Evolutionary conservation across 1,139 yeast species (phyloP).

Genomic region (Dujonia santamariae): DNA sequence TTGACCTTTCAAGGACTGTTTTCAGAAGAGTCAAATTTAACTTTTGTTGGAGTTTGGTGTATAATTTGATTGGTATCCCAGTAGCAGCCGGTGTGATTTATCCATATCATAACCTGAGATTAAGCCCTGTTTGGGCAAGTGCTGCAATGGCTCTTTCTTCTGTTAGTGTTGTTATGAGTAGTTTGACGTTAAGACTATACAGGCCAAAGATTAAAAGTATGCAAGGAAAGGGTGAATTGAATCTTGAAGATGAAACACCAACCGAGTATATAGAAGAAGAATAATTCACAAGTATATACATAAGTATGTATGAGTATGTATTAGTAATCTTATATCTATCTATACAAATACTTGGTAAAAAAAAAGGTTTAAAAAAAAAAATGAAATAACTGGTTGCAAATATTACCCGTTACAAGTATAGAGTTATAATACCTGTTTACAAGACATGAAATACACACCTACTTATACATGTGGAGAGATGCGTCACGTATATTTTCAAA

Average conservation of each 20-base stretch:
- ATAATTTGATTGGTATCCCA: slow-evolving; percentile 55
- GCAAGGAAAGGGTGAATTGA: slow-evolving; percentile 16
- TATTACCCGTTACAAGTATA: no score
- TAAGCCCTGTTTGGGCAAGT: slow-evolving; percentile 65
- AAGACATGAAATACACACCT: no score
- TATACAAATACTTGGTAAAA: no score
- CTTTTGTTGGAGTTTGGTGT: slow-evolving; percentile 53
- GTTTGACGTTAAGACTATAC: slow-evolving; percentile 49
- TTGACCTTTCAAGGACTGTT: slow-evolving; percentile 29
- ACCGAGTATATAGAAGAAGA: no score
- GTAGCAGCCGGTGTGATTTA: slow-evolving; percentile 64
- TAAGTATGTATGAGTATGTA: no score
- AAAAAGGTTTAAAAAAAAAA: no score
- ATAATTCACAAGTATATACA: no score
- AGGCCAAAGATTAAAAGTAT: slow-evolving; percentile 34
- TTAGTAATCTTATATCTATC: no score
- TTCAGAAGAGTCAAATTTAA: slow-evolving; percentile 45
- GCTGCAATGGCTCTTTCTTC: slow-evolving; percentile 67
- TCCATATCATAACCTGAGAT: slow-evolving; percentile 49
- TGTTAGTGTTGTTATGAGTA: slow-evolving; percentile 54
- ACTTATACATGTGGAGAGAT: no score
- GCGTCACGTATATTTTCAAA: no score
- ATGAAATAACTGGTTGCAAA: no score
- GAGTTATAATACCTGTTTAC: no score
- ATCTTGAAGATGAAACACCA: slow-evolving; percentile 8